Evolutionary conservation across 192 early-diverging fungal species (phyloP), one percentile per base, ranked within the genome.

Genomic region (Backusella tuberculispora): DNA sequence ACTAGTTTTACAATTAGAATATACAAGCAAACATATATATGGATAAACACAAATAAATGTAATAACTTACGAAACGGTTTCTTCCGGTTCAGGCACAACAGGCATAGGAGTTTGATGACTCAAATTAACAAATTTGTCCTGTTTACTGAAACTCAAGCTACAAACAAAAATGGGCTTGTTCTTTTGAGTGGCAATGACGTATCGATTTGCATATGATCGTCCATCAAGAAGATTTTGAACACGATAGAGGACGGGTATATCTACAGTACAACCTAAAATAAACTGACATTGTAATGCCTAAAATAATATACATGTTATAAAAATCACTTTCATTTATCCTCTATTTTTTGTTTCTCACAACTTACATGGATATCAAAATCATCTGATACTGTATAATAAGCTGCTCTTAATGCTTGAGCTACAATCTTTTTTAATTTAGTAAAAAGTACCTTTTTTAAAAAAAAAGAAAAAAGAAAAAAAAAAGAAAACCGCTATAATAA

Each of bases 121-220:
- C 3, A 94, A 80, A 8, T 81, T 69, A 21, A 88, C 82, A 29
- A 48, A 63, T 4, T 85, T 68, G 72, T 93, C 93, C 14, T 83
- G 80, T 10, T 82, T 77, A 37, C 92, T 88, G 82, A 96, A 97
- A 46, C 90, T 92, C 66, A 84, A 86, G 45, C 81, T 92, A 17
- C 88, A 86, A 29, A 87, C 85, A 85, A 96, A 95, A 41, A 96
- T 97, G 15, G 80, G 79, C 46, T 89, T 88, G 5, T 93, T 95
- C 38, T 83, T 80, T 80, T 97, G 96, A 56, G 85, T 90, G 45
- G 96, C 95, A 6, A 80, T 83, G 3, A 97, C 94, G 6, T 83
- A 81, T 21, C 95, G 89, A 29, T 75, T 81, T 48, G 72, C 56
- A 77, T 73, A 85, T 6, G 83, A 86, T 48, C 78, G 47, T 81